These are phyloP conservation scores for Grifola frondosa DNA, from an alignment of 1,284 basidiomycete species.

Conservation along the genomic window DNA sequence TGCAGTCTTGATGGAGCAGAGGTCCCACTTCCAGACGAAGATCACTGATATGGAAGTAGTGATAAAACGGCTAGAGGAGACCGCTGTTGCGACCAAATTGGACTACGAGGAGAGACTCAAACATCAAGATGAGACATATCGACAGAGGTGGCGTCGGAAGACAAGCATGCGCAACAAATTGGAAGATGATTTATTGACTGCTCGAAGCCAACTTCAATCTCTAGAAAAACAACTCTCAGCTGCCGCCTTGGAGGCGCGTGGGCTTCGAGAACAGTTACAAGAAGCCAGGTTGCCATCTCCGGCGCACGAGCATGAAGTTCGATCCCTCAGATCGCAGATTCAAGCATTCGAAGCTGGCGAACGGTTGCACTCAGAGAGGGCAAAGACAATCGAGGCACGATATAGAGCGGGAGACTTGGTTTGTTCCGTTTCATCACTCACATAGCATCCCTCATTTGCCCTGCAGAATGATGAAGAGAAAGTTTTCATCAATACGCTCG, in stretches of 20 bases:
- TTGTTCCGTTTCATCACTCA: slow-evolving; percentile 8
- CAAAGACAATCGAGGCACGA: slow-evolving; percentile 33
- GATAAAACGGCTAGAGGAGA: slow-evolving; percentile 18
- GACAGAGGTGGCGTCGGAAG: slow-evolving; percentile 14
- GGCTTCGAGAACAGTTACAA: slow-evolving; percentile 22
- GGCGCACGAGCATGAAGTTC: slow-evolving; percentile 22
- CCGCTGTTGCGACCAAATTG: slow-evolving; percentile 9
- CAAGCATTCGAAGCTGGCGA: slow-evolving; percentile 28
- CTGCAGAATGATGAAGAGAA: slow-evolving; percentile 36
- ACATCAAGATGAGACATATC: slow-evolving; percentile 13
- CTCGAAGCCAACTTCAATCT: slow-evolving; percentile 11
- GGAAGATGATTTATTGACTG: slow-evolving; percentile 18
- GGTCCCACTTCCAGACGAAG: slow-evolving; percentile 18
- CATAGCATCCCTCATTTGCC: too few species aligned
- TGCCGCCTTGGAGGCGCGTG: slow-evolving; percentile 11
- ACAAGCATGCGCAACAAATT: slow-evolving; percentile 19
- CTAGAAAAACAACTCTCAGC: slow-evolving; percentile 14
- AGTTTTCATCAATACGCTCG: slow-evolving; percentile 32
- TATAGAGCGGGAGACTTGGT: slow-evolving; percentile 38
- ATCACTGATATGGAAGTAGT: slow-evolving; percentile 18
- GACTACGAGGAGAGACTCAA: slow-evolving; percentile 20
- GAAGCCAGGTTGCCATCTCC: slow-evolving; percentile 21
- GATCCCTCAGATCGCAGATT: slow-evolving; percentile 24
- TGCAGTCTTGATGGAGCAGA: slow-evolving; percentile 27
- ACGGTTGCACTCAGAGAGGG: slow-evolving; percentile 22